These are phyloP conservation scores for Mycena maculata DNA, from an alignment of 768 basidiomycete species.

Conservation along the genomic window DNA sequence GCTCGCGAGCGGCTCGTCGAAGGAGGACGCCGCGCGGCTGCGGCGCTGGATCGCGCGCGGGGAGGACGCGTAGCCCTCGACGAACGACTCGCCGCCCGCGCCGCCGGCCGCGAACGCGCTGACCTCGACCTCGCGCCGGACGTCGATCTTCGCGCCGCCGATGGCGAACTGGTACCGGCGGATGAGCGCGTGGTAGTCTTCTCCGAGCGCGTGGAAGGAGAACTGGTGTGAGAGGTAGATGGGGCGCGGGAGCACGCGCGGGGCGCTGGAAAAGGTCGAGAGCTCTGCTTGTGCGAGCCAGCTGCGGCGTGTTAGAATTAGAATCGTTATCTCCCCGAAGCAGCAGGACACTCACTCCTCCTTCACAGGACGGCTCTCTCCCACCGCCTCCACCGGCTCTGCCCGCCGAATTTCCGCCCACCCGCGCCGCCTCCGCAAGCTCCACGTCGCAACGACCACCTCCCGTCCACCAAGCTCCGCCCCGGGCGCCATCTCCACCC, in stretches of 20 bases:
- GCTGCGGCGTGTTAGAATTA: slow-evolving; percentile 52
- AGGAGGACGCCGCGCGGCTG: slow-evolving; percentile 63
- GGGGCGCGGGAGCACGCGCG: slow-evolving; percentile 72
- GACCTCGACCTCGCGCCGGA: slow-evolving; percentile 78
- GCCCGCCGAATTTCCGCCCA: slow-evolving; percentile 65
- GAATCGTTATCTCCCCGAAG: slow-evolving; percentile 12
- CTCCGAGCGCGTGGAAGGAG: slow-evolving; percentile 78
- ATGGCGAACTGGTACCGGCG: slow-evolving; percentile 72
- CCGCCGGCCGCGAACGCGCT: slow-evolving; percentile 59
- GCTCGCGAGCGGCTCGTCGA: slow-evolving; percentile 83
- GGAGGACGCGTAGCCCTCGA: slow-evolving; percentile 60
- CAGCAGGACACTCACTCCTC: slow-evolving; percentile 48
- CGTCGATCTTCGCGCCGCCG: slow-evolving; percentile 69
- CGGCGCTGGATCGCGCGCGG: slow-evolving; percentile 51
- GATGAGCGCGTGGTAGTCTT: slow-evolving; percentile 85
- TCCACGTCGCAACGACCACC: slow-evolving; percentile 72
- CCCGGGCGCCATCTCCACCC: background rate
- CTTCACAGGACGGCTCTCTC: slow-evolving; percentile 31
- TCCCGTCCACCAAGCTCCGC: slow-evolving; percentile 53
- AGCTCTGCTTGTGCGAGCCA: slow-evolving; percentile 87
- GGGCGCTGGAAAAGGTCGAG: slow-evolving; percentile 73
- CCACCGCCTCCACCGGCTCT: slow-evolving; percentile 23
- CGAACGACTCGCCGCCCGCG: slow-evolving; percentile 58
- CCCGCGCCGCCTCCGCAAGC: slow-evolving; percentile 60
- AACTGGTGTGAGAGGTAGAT: slow-evolving; percentile 91